These are phyloP conservation scores for Plasmodium yoelii DNA, from an alignment of 169 alveolate species.

Conservation along the genomic window DNA sequence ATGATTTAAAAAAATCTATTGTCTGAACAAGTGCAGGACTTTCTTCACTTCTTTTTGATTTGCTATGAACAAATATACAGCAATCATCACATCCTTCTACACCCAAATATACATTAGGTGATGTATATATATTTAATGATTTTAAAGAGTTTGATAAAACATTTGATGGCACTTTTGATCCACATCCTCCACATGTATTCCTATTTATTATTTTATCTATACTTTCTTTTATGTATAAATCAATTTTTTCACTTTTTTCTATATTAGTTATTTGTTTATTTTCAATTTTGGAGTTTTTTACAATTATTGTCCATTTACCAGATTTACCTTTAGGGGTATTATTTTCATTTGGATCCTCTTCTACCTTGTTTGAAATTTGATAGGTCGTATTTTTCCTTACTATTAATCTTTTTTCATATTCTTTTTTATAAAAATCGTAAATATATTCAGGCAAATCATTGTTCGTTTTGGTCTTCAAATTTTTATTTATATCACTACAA, in stretches of 20 bases:
- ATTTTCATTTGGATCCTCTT: neutral
- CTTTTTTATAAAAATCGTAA: constrained; percentile 36
- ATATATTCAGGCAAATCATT: constrained; percentile 46
- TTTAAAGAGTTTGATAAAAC: constrained; percentile 65
- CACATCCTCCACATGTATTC: constrained; percentile 77
- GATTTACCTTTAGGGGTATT: neutral
- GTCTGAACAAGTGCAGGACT: constrained; percentile 77
- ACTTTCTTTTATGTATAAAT: constrained; percentile 71
- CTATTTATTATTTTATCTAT: constrained; percentile 72
- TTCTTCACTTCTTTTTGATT: constrained; percentile 38
- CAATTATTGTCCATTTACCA: neutral
- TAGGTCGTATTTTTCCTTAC: constrained; percentile 37
- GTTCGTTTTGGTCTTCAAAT: neutral
- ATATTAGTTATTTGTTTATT: neutral
- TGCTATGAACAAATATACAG: constrained; percentile 75
- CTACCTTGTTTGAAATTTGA: neutral
- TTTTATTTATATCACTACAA: neutral
- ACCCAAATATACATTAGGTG: constrained; percentile 72
- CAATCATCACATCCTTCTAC: constrained; percentile 76
- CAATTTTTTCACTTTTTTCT: constrained; percentile 13
- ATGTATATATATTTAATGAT: constrained; percentile 32
- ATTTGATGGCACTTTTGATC: constrained; percentile 76
- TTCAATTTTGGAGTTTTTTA: neutral
- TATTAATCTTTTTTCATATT: constrained; percentile 63
- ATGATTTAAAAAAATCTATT: constrained; percentile 72